Base-by-base conservation (phyloP, 352 stramenopile species). In the Pythium biforme region DNA sequence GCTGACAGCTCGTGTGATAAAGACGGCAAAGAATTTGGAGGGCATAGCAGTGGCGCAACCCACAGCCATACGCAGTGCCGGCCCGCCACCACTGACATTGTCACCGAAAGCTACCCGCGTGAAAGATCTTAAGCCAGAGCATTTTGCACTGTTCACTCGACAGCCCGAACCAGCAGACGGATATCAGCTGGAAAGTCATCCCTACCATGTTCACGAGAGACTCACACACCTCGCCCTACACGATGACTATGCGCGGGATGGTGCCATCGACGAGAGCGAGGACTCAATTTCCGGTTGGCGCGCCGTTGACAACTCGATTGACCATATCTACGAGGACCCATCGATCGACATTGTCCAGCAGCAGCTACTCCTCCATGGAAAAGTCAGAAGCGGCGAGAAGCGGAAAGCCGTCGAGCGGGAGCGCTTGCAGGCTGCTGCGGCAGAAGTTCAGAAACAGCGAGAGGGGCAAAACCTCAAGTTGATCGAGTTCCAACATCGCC, bases 241-340 rank as follows among this genome's bases (percentile, higher is more conserved):
- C 4, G 14, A n/a, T 43, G 9, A n/a, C 12, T n/a, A 10, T 3
- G 17, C 6, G 37, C 6, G 8, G 8, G 37, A 4, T 17, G 37
- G 15, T 8, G 37, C 12, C 37, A 8, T 43, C 14, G n/a, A 43
- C 33, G 49, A 43, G 26, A 26, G 29, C 6, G 23, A 55, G 6
- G 9, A 50, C 12, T 2, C 26, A 17, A 25, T 40, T 0, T 71
- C 64, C 0, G 56, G 57, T 1, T 88, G 75, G 77, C 62, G 72
- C 37, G 56, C 54, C 14, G 66, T 89, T 10, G 69, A 82, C 31
- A 68, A 77, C 20, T 81, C 74, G 1, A 88, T 88, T 19, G 73
- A 89, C 20, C 68, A 81, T 39, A 78, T 89, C 14, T 90, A 80
- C 29, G 68, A 82, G 39, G 76, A 89, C 31, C 69, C 74, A 9